Conservation (phyloP, 805 yeast species). For the Babjeviella inositovora region DNA sequence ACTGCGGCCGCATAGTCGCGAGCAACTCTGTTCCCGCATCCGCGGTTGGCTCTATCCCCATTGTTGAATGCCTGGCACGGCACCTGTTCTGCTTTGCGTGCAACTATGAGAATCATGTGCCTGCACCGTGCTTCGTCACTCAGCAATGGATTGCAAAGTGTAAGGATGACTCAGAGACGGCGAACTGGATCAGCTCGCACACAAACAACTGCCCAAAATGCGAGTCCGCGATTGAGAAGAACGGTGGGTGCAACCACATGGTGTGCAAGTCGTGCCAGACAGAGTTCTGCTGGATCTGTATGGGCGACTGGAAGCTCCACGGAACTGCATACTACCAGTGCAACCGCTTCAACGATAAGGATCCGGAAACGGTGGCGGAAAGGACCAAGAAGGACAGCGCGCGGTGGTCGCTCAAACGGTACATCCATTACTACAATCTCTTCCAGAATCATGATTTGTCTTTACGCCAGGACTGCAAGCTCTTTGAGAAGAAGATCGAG, state of each 20-base stretch:
- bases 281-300: conserved; percentile 92
- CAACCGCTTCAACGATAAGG: conserved; percentile 29
- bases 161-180: conserved; percentile 75
- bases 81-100: conserved; percentile 76
- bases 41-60: conserved; percentile 26
- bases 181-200: conserved; percentile 73
- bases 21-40: conserved; percentile 9
- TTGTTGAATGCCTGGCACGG: conserved; percentile 48
- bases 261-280: conserved; percentile 59
- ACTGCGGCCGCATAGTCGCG: conserved; percentile 43
- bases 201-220: conserved; percentile 85
- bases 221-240: conserved; percentile 65
- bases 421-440: conserved; percentile 60
- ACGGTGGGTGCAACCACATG: conserved; percentile 98
- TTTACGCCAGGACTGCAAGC: conserved; percentile 53
- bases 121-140: conserved; percentile 65
- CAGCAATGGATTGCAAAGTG: conserved; percentile 66
- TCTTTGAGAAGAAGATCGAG: conserved; percentile 47
- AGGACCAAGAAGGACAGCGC: conserved; percentile 22
- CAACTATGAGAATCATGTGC: conserved; percentile 60
- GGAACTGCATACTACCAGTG: conserved; percentile 53
- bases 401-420: conserved; percentile 38
- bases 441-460: conserved; percentile 68
- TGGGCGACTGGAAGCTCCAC: conserved; percentile 62
- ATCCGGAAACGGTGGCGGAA: conserved; percentile 18